Evolutionary conservation across 2,329 filamentous ascomycete species (phyloP).

Genomic region (Hirsutella thompsonii): DNA sequence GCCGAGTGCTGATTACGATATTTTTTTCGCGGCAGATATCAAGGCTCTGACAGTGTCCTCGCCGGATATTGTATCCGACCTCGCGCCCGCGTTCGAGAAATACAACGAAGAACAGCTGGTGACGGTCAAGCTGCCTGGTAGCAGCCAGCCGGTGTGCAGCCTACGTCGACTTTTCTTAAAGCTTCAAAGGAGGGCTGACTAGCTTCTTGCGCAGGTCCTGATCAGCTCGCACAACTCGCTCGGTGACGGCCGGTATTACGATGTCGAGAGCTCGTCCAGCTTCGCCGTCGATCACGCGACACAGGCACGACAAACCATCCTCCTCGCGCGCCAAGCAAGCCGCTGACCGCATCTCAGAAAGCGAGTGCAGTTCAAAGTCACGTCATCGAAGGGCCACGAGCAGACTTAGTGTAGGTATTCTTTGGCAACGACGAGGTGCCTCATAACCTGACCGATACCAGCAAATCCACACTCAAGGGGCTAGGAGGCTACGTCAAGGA

Average conservation of each 20-base stretch:
- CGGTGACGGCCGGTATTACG: constrained; percentile 74
- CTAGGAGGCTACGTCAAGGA: constrained; percentile 67
- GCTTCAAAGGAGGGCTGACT: constrained; percentile 2
- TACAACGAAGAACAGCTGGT: constrained; percentile 95
- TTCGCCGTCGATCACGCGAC: constrained; percentile 80
- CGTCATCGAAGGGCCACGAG: constrained; percentile 60
- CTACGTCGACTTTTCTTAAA: neutral
- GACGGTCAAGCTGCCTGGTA: constrained; percentile 78
- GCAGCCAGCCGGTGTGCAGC: constrained; percentile 44
- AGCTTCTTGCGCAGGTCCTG: constrained; percentile 45
- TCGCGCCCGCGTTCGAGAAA: constrained; percentile 74
- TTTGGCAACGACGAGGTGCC: too few species aligned
- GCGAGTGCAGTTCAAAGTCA: constrained; percentile 73
- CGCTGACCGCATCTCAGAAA: constrained; percentile 39
- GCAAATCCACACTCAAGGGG: constrained; percentile 73
- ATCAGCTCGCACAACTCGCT: constrained; percentile 79
- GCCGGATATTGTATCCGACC: constrained; percentile 53
- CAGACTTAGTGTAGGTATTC: constrained; percentile 65
- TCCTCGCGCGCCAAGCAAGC: neutral
- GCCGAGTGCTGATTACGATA: neutral
- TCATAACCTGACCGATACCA: constrained; percentile 19
- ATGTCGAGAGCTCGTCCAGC: constrained; percentile 75
- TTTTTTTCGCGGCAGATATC: constrained; percentile 54
- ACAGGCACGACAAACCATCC: constrained; percentile 38
- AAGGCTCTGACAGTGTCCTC: constrained; percentile 67